Evolutionary conservation across 768 basidiomycete genomes (phyloP).

Genomic region (Basidioascus undulatus): DNA sequence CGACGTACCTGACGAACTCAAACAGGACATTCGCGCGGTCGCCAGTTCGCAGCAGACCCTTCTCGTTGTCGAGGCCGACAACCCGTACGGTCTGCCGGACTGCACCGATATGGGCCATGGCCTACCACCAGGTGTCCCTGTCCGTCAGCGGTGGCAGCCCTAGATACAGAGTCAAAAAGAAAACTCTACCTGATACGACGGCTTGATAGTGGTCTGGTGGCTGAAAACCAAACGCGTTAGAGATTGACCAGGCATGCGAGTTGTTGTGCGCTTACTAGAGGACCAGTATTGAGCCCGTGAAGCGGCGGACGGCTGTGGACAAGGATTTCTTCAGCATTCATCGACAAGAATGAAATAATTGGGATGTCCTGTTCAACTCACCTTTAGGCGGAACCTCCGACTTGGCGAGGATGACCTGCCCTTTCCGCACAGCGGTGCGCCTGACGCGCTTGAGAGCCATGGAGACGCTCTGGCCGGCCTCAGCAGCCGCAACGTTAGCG

Average conservation of each 20-base stretch:
- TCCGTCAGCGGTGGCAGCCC: no score
- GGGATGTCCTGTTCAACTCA: slow-evolving; percentile 17
- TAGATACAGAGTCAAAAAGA: background rate
- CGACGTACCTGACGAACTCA: slow-evolving; percentile 52
- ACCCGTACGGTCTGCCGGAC: slow-evolving; percentile 14
- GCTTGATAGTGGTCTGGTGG: slow-evolving; percentile 9
- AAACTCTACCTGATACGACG: slow-evolving; percentile 14
- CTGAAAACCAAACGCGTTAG: background rate
- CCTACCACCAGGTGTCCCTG: slow-evolving; percentile 2
- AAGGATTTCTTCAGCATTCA: slow-evolving; percentile 14
- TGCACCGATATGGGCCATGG: slow-evolving; percentile 15
- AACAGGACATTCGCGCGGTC: slow-evolving; percentile 86
- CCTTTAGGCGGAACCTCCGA: slow-evolving; percentile 55
- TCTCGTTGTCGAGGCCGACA: slow-evolving; percentile 25
- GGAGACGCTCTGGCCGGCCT: slow-evolving; percentile 89
- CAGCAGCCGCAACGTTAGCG: slow-evolving; percentile 55
- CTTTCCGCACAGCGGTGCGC: slow-evolving; percentile 60
- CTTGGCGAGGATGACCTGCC: slow-evolving; percentile 75
- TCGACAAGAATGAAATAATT: slow-evolving; percentile 10
- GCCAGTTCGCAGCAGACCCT: slow-evolving; percentile 71
- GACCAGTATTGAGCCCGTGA: slow-evolving; percentile 4
- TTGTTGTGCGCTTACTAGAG: slow-evolving; percentile 5
- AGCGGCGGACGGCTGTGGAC: slow-evolving; percentile 15
- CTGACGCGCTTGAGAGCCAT: slow-evolving; percentile 75
- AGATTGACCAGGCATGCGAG: background rate